Percentiles rank a stretch among this genome's conserved stretches.
phyloP scores from a whole-genome alignment of 1,284 basidiomycete species.

The Hypsizygus ulmarius region DNA sequence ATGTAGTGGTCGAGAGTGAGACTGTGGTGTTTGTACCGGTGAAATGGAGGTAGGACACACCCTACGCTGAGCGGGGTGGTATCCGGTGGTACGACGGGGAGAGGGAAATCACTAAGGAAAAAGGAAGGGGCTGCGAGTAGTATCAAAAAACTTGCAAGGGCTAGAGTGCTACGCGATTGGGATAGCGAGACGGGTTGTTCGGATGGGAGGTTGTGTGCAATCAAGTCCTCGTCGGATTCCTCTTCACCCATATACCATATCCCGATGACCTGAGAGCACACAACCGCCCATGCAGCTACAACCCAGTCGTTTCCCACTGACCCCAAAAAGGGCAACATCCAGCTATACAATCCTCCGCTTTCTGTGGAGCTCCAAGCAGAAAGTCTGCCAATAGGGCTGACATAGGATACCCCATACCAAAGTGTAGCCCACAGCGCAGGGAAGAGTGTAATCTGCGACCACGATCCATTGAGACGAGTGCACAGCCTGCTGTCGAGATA shows the following conservation, averaged over 20 bases:
- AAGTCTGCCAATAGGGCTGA: conserved; percentile 67
- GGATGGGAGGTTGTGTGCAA: conserved; percentile 17
- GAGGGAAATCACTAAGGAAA: conserved; percentile 39
- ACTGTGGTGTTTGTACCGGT: conserved; percentile 35
- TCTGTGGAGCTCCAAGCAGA: conserved; percentile 64
- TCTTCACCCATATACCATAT: conserved; percentile 54
- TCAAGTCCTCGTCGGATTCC: conserved; percentile 24
- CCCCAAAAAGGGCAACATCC: conserved; percentile 59
- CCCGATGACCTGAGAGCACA: conserved; percentile 52
- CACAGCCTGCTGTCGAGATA: conserved; percentile 38
- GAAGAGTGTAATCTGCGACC: conserved; percentile 53
- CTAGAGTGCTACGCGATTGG: conserved; percentile 22
- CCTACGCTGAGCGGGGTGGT: conserved; percentile 59
- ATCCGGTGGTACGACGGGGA: conserved; percentile 38
- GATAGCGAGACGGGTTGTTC: conserved; percentile 13
- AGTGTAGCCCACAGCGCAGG: conserved; percentile 65
- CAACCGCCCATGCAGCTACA: conserved; percentile 65
- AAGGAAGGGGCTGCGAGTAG: conserved; percentile 58
- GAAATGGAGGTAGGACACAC: conserved; percentile 56
- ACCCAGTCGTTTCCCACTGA: conserved; percentile 66
- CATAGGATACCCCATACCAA: conserved; percentile 50
- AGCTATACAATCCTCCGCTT: conserved; percentile 53
- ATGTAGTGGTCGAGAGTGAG: conserved; percentile 61
- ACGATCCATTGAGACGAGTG: conserved; percentile 30
- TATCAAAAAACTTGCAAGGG: conserved; percentile 42